Evolutionary conservation across 176 grass and related monocot species (phyloP), one percentile per base, ranked within the genome.

Genomic region (Eleusine coracana): DNA sequence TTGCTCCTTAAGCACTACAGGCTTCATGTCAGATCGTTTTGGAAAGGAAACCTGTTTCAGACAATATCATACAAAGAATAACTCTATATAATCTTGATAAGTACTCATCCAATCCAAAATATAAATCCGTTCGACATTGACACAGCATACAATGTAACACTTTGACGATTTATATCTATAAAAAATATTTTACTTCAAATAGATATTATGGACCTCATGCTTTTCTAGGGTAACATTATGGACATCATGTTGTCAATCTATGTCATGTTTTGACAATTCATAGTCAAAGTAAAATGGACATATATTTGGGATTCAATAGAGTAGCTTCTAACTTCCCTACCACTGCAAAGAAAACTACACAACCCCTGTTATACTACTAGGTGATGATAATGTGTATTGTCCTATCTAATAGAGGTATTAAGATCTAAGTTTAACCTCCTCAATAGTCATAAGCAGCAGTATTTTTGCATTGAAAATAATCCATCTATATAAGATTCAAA

Each of bases 11-110:
- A 98, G 79, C 61, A 93, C 70, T 80, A 90, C 89, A 37, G 87
- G 51, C 59, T 98, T 95, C 84, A 98, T 84, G 70, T 98, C 92
- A 75, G 96, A 73, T 85, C 96, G 87, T 58, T 94, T 88, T 27
- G 96, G 96, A 78, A 98, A 98, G 38, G 90, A 90, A 85, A 98
- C 75, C 58, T 8, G 23, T 73, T 44, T 77, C 20, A 13, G 25
- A 18, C 65, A 71, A 64, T 36, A 25, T 55, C 29, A 80, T 68
- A 28, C 61, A 12, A 38, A 79, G 63, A 50, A 50, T n/a, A 54
- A 15, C 13, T 51, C 25, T 37, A 2, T 10, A 64, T 8, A 42
- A 62, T 23, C 5, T 66, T 79, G 78, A 64, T 5, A 23, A 77
- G 28, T 12, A 77, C 59, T 28, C 59, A 0, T 59, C 56, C 21